Percentiles rank a stretch among this genome's conserved stretches.
phyloP scores from a whole-genome alignment of 2,329 filamentous ascomycete genomes.

The Talaromyces sp. region DNA sequence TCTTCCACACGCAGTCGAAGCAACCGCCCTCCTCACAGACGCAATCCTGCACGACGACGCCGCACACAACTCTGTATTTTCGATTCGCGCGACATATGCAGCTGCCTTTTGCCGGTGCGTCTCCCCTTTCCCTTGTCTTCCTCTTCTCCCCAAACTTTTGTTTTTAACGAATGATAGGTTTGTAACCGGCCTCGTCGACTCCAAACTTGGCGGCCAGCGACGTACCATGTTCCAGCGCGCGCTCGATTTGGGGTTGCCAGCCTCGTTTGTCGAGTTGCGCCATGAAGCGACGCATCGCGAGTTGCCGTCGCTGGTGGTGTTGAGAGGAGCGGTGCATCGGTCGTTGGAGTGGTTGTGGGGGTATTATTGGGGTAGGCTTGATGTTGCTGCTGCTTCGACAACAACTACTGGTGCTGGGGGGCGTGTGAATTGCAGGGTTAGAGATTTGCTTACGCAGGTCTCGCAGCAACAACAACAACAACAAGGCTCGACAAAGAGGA shows the following conservation, averaged over 20 bases:
- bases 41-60: conserved; percentile 40
- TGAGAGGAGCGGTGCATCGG: conserved; percentile 63
- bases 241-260: conserved; percentile 38
- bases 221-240: conserved; percentile 42
- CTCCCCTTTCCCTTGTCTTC: not conserved
- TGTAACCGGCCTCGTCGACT: conserved; percentile 40
- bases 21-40: conserved; percentile 41
- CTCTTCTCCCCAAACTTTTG: no score
- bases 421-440: not conserved
- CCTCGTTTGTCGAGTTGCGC: conserved; percentile 79
- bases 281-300: conserved; percentile 90
- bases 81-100: conserved; percentile 39
- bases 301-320: conserved; percentile 66
- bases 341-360: conserved; percentile 82
- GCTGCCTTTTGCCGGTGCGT: conserved; percentile 40
- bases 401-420: not conserved
- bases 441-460: not conserved
- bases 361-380: conserved; percentile 68
- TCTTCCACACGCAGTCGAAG: conserved; percentile 41
- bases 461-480: not conserved
- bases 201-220: conserved; percentile 29
- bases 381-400: conserved; percentile 15
- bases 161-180: no score
- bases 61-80: conserved; percentile 36
- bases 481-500: conserved; percentile 17